A percentile compares a stretch with the other conserved stretches of the same genome.
phyloP scores from a whole-genome alignment of 371 early-diverging fungal genomes.

The Caulochytrium protostelioides region DNA sequence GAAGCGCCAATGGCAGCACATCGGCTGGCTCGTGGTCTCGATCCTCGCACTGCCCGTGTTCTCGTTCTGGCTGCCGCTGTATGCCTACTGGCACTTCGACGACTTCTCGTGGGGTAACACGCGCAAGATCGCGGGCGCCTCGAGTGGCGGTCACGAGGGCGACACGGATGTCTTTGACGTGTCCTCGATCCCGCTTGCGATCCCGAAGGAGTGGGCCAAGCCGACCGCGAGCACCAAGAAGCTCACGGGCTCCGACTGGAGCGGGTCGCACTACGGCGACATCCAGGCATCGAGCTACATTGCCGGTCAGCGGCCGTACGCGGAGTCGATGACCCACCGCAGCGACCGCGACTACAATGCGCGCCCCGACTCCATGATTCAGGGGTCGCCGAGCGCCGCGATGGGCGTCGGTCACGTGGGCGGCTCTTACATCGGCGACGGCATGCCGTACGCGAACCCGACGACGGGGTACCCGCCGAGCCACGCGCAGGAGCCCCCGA shows the following conservation, averaged over 20 bases:
- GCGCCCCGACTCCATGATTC: not conserved
- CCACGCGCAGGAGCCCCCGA: not conserved
- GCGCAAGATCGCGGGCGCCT: conserved; percentile 4
- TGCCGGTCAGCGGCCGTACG: no score
- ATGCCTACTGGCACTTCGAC: conserved; percentile 97
- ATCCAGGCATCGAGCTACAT: no score
- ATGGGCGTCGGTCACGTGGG: not conserved
- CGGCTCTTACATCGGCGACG: not conserved
- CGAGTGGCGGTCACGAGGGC: conserved; percentile 1
- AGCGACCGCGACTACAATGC: not conserved
- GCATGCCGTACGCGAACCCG: not conserved
- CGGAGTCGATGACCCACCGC: no score
- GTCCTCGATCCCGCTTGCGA: not conserved
- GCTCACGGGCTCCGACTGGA: no score
- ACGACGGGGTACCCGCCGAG: not conserved
- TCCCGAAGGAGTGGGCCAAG: no score
- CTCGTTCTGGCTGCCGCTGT: conserved; percentile 84
- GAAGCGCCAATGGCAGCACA: conserved; percentile 76
- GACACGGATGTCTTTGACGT: conserved; percentile 1
- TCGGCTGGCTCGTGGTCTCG: conserved; percentile 83
- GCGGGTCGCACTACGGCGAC: no score
- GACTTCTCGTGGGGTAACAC: conserved; percentile 69
- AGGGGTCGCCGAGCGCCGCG: not conserved
- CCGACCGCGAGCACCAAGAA: no score
- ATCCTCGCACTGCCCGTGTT: conserved; percentile 77